A percentile compares a stretch with the other conserved stretches of the same genome.
These are phyloP conservation scores for Magnusiomyces fungicola DNA, from an alignment of 1,139 yeast genomes.

Conservation along the genomic window DNA sequence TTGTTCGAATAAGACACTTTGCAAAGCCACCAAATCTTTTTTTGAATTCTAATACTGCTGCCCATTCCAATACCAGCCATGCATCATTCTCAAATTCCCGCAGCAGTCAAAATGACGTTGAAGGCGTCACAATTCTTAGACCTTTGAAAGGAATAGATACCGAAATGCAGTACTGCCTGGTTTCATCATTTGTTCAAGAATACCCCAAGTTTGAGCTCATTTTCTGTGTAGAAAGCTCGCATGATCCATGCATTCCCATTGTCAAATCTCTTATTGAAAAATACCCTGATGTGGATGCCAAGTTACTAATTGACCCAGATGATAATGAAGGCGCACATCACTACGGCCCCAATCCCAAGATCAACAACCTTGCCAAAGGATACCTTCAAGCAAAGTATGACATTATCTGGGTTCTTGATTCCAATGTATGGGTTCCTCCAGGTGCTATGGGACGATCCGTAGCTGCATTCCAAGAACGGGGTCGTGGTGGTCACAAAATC, in stretches of 20 bases:
- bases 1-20: constrained; percentile 2
- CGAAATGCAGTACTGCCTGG: constrained; percentile 60
- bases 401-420: constrained; percentile 80
- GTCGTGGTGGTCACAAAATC: constrained; percentile 28
- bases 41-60: background rate
- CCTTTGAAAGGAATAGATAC: constrained; percentile 85
- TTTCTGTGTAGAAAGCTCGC: constrained; percentile 60
- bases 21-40: constrained; percentile 1
- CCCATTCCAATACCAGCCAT: background rate
- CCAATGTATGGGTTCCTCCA: constrained; percentile 74
- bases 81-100: background rate
- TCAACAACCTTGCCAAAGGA: constrained; percentile 77
- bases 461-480: constrained; percentile 37
- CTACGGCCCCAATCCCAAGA: constrained; percentile 85
- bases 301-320: constrained; percentile 41
- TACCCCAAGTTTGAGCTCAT: constrained; percentile 68
- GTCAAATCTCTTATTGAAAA: constrained; percentile 43
- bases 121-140: constrained; percentile 69
- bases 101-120: constrained; percentile 9
- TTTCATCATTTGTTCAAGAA: constrained; percentile 59
- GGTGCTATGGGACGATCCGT: constrained; percentile 64
- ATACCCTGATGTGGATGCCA: constrained; percentile 55
- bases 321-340: constrained; percentile 17
- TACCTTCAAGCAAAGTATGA: constrained; percentile 61
- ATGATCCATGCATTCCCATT: constrained; percentile 60